Evolutionary conservation across 495 filamentous ascomycete genomes (phyloP), one percentile per base, ranked within the genome.

Genomic region (Gamarada debralockiae): DNA sequence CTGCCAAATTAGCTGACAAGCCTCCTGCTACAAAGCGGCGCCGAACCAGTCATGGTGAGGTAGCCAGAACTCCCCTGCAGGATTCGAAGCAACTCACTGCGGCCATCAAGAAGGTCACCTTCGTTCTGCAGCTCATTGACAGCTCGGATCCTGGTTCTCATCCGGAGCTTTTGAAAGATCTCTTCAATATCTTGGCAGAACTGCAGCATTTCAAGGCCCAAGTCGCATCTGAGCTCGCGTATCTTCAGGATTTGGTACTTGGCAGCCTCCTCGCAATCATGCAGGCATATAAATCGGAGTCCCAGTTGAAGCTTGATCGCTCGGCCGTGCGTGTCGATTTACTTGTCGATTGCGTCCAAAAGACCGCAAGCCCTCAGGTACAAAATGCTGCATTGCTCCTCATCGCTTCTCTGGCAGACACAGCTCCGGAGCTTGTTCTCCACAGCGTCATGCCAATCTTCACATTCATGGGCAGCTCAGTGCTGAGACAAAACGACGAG

Each of bases 391-490:
- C 92, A 10, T 76, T 99, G 8, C 80, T 97, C n/a, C 76, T 99
- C 14, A 83, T 97, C 14, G 87, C 90, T 2, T 82, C 78, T 20
- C 68, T 97, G 41, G 92, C 93, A 25, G 81, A 82, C 34, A 86
- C 89, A 59, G 86, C 86, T 0, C 93, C 93, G 1, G 89, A 96
- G 61, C 69, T 90, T 20, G 87, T 98, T 9, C 76, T 97, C 46
- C 92, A 98, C 64, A 96, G 89, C 54, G 87, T 98, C 46, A 97
- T 98, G 93, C 95, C 95, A 5, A 92, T 98, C 31, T 98, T 98
- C 70, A 97, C 93, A 0, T 97, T 96, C 68, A 95, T 97, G 89
- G 87, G 90, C 33, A 83, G 84, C 24, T 92, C 86, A 22, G 83
- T 95, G 9, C 78, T 98, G 18, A 81, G 86, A 25, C 90, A 95